Evolutionary conservation across 1,284 basidiomycete species (phyloP).

Genomic region (Ustilago sp.): DNA sequence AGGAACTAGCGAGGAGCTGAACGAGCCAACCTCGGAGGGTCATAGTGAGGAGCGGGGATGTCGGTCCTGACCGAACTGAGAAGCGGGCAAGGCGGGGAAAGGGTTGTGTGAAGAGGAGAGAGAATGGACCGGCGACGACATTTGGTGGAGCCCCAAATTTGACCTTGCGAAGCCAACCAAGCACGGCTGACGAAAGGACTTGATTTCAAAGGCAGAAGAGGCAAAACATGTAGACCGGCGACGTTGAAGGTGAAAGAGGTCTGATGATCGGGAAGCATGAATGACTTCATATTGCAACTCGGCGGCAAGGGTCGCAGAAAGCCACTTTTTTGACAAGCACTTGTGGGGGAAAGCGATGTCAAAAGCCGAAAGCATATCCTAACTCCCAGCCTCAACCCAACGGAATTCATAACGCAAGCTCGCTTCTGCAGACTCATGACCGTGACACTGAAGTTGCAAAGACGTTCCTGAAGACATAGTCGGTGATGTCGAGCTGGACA

Average conservation of each 20-base stretch:
- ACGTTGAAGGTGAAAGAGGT: background rate
- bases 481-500: background rate
- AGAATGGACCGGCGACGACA: background rate
- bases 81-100: conserved; percentile 3
- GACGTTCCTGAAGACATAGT: background rate
- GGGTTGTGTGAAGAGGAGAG: background rate
- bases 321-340: background rate
- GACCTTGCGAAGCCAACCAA: background rate
- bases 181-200: background rate
- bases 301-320: background rate
- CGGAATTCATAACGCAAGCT: background rate
- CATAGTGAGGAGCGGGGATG: background rate
- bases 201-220: background rate
- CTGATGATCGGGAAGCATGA: conserved; percentile 1
- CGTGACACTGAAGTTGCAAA: background rate
- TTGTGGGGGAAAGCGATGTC: background rate
- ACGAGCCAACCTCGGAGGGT: background rate
- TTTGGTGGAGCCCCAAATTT: background rate
- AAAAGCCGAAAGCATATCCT: background rate
- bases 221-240: background rate
- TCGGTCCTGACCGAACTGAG: background rate
- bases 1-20: background rate
- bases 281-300: background rate
- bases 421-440: background rate
- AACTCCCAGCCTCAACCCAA: background rate